Percentiles rank a stretch among this genome's conserved stretches.
These are phyloP conservation scores for Alternaria burnsii DNA, from an alignment of 2,329 filamentous ascomycete genomes.

Conservation along the genomic window DNA sequence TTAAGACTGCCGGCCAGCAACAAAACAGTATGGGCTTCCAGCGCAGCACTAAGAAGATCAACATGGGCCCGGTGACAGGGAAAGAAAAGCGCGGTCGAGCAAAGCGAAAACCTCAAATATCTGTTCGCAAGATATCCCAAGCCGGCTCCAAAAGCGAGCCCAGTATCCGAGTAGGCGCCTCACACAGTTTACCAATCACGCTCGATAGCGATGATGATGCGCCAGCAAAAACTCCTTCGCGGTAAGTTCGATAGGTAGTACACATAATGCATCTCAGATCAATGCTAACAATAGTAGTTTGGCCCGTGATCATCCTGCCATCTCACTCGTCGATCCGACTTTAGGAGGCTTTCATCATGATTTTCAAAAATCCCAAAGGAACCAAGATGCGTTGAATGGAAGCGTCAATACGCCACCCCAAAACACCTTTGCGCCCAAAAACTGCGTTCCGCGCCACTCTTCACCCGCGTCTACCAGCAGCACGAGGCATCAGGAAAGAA, in stretches of 20 bases:
- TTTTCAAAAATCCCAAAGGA: background rate
- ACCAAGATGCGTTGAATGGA: background rate
- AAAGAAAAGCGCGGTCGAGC: conserved; percentile 2
- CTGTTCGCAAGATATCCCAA: background rate
- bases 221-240: background rate
- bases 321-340: background rate
- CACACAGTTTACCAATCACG: conserved; percentile 13
- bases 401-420: background rate
- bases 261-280: background rate
- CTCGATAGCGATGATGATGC: conserved; percentile 22
- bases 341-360: background rate
- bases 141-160: background rate
- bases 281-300: background rate
- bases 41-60: background rate
- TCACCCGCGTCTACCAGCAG: background rate
- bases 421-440: background rate
- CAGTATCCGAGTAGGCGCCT: conserved; percentile 7
- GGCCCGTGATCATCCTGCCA: background rate
- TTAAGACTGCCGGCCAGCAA: background rate
- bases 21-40: conserved; percentile 1
- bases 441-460: background rate
- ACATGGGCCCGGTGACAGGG: background rate
- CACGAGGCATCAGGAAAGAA: background rate
- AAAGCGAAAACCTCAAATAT: background rate
- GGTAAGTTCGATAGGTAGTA: background rate